Evolutionary conservation across 2,329 filamentous ascomycete genomes (phyloP).

Genomic region (Ceratocystis harringtonii): DNA sequence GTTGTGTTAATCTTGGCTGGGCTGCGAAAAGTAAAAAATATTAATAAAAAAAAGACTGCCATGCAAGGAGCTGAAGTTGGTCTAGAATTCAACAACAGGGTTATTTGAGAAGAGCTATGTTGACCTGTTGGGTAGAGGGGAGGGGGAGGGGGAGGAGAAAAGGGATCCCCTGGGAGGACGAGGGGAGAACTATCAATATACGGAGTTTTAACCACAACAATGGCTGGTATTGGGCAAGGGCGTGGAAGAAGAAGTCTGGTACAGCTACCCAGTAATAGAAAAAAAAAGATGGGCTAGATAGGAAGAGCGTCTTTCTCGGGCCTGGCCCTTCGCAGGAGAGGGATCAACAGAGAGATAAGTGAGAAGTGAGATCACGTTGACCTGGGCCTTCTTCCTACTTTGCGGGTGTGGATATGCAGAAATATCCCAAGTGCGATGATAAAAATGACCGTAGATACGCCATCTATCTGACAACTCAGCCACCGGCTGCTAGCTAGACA

Average conservation of each 20-base stretch:
- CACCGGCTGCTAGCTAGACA: neutral
- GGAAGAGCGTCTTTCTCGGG: neutral
- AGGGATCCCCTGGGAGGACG: neutral
- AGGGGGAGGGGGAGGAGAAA: neutral
- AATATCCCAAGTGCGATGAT: neutral
- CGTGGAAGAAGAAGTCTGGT: neutral
- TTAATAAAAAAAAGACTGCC: neutral
- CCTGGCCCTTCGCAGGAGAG: neutral
- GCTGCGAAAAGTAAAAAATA: neutral
- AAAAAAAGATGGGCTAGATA: neutral
- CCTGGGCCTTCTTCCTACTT: no score
- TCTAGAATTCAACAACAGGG: neutral
- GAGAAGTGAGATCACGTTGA: neutral
- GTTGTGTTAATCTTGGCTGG: neutral
- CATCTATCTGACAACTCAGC: neutral
- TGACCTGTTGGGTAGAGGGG: neutral
- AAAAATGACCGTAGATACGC: neutral
- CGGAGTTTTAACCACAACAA: neutral
- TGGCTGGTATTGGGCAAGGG: neutral
- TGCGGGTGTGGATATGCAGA: neutral
- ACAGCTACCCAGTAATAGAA: neutral
- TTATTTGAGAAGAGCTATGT: neutral
- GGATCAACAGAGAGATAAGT: neutral
- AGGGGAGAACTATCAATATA: neutral
- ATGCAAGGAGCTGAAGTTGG: conserved; percentile 4